Evolutionary conservation across 192 early-diverging fungal species (phyloP).

Genomic region (Rhizoclosmatium sp.): DNA sequence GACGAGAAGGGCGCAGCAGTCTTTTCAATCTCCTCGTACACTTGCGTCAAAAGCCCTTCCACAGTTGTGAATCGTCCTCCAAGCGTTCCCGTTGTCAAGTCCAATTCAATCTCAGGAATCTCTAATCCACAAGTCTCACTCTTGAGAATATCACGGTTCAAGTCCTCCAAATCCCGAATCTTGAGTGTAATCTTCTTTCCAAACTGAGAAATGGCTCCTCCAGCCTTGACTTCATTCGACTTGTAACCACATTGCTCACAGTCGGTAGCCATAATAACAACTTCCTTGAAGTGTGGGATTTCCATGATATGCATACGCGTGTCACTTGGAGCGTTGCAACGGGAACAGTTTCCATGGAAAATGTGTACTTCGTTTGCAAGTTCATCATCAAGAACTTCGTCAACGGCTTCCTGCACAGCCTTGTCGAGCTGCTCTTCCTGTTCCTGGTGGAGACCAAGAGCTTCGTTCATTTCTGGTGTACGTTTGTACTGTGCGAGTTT

Average conservation of each 20-base stretch:
- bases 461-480: conserved; percentile 80
- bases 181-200: conserved; percentile 85
- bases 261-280: conserved; percentile 92
- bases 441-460: conserved; percentile 72
- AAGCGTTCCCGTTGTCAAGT: conserved; percentile 86
- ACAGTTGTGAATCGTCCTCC: conserved; percentile 96
- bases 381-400: conserved; percentile 40
- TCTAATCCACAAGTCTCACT: conserved; percentile 90
- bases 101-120: conserved; percentile 89
- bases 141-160: conserved; percentile 91
- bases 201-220: conserved; percentile 79
- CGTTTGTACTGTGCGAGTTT: conserved; percentile 70
- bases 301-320: conserved; percentile 87
- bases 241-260: conserved; percentile 94
- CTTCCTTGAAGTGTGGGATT: conserved; percentile 86
- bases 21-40: conserved; percentile 81
- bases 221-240: conserved; percentile 95
- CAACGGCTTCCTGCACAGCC: conserved; percentile 66
- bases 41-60: conserved; percentile 89
- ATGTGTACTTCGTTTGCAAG: conserved; percentile 31
- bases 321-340: conserved; percentile 78
- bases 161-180: conserved; percentile 84
- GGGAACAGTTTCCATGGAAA: conserved; percentile 90
- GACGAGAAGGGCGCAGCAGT: conserved; percentile 67
- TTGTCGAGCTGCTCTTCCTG: conserved; percentile 60